Evolutionary conservation across 371 early-diverging fungal genomes (phyloP).

Genomic region (Vavraia culicis): DNA sequence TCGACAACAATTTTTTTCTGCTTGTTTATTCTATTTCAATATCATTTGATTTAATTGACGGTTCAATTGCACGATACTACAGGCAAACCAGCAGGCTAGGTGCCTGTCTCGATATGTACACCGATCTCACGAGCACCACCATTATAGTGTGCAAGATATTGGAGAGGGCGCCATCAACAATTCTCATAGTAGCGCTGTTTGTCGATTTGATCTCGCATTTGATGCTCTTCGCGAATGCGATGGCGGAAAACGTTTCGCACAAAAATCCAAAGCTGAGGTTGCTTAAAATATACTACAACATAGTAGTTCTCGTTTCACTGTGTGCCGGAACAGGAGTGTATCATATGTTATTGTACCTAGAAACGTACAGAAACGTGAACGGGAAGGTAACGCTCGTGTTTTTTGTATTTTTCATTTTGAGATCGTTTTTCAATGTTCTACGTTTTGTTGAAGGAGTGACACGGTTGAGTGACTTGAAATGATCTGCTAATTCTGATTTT

Average conservation of each 20-base stretch:
- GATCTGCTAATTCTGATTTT: no score
- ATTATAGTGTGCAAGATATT: conserved; percentile 7
- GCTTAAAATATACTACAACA: conserved; percentile 21
- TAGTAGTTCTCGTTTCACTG: conserved; percentile 4
- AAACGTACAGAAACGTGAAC: no score
- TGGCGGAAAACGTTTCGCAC: conserved; percentile 5
- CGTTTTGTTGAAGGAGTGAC: no score
- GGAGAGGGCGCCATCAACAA: background rate
- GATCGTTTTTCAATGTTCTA: no score
- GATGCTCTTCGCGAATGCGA: conserved; percentile 5
- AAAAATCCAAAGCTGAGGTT: conserved; percentile 7
- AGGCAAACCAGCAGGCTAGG: conserved; percentile 51
- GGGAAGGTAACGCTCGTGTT: no score
- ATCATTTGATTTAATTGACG: conserved; percentile 74
- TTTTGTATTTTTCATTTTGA: no score
- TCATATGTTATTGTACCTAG: no score
- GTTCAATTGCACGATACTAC: conserved; percentile 66
- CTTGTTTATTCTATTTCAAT: conserved; percentile 54
- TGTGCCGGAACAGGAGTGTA: background rate
- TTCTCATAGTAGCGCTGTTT: conserved; percentile 4
- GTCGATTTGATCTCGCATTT: conserved; percentile 24
- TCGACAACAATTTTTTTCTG: conserved; percentile 3
- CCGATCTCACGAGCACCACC: conserved; percentile 14
- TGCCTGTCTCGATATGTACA: conserved; percentile 25
- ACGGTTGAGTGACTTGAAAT: no score